These are phyloP conservation scores for Metschnikowia chrysomelidarum DNA, from an alignment of 805 yeast species.

Conservation along the genomic window DNA sequence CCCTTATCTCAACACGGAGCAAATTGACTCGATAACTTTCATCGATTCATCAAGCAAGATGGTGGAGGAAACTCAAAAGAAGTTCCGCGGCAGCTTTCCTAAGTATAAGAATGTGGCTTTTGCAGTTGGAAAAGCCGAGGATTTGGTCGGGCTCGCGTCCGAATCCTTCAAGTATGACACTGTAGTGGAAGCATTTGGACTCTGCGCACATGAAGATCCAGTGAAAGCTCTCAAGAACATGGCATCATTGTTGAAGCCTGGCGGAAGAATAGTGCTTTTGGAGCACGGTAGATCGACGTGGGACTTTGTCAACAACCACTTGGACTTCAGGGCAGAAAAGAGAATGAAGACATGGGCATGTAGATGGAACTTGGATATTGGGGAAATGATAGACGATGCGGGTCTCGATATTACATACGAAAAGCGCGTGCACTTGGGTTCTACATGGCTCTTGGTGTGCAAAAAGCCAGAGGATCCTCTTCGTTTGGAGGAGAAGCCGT, in stretches of 20 bases:
- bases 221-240: slow-evolving; percentile 76
- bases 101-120: slow-evolving; percentile 71
- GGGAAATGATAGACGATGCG: slow-evolving; percentile 77
- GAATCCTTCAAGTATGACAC: slow-evolving; percentile 74
- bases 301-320: slow-evolving; percentile 70
- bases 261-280: slow-evolving; percentile 80
- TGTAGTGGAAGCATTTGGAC: slow-evolving; percentile 88
- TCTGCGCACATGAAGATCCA: slow-evolving; percentile 95
- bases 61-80: slow-evolving; percentile 77
- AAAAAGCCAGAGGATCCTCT: slow-evolving; percentile 68
- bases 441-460: slow-evolving; percentile 84
- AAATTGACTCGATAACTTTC: slow-evolving; percentile 72
- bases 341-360: slow-evolving; percentile 95
- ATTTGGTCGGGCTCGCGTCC: slow-evolving; percentile 57
- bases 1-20: slow-evolving; percentile 56
- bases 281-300: slow-evolving; percentile 92
- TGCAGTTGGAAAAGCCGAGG: slow-evolving; percentile 89
- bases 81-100: slow-evolving; percentile 69
- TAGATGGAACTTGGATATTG: slow-evolving; percentile 94
- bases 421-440: slow-evolving; percentile 82
- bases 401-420: slow-evolving; percentile 82
- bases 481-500: slow-evolving; percentile 42
- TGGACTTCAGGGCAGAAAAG: slow-evolving; percentile 79
- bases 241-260: slow-evolving; percentile 72
- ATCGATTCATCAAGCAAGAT: slow-evolving; percentile 81